A percentile compares a stretch with the other conserved stretches of the same genome.
Evolutionary conservation across 164 flowering plant genomes (phyloP).

Genomic region (Umbellularia californica): DNA sequence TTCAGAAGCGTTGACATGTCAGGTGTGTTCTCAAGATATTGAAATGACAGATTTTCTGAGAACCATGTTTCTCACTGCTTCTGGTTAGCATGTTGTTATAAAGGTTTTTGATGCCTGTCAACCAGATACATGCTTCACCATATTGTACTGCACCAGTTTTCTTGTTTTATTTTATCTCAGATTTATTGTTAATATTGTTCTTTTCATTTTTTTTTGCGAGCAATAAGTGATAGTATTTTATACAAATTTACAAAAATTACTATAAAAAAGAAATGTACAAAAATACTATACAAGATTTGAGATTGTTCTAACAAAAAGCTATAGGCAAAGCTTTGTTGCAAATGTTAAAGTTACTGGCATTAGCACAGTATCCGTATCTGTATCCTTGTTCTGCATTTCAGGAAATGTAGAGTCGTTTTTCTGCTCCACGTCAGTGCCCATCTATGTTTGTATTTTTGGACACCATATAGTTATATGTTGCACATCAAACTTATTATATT

Average conservation of each 20-base stretch:
- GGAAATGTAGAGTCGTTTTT: not conserved
- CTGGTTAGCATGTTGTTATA: not conserved
- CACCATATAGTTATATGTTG: not conserved
- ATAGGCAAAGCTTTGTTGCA: not conserved
- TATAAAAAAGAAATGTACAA: too few relatives aligned
- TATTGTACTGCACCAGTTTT: too few relatives aligned
- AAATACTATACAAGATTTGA: not conserved
- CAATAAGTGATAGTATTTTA: too few relatives aligned
- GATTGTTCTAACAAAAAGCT: not conserved
- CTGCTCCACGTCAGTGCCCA: not conserved
- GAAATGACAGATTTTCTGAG: not conserved
- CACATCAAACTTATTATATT: not conserved
- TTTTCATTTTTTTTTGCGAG: too few relatives aligned
- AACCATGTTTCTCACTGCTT: not conserved
- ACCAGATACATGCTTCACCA: too few relatives aligned
- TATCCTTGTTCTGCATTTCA: not conserved
- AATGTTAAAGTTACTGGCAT: not conserved
- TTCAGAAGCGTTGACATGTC: conserved; percentile 81
- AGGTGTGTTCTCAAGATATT: conserved; percentile 40
- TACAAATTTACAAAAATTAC: not conserved
- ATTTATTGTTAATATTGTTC: too few relatives aligned
- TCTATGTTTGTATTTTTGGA: too few relatives aligned
- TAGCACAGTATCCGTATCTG: not conserved
- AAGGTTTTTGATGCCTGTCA: not conserved
- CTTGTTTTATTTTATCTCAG: too few relatives aligned